phyloP scores from a whole-genome alignment of 305 asterid genomes.

The Fraxinus xanthoxyloides region DNA sequence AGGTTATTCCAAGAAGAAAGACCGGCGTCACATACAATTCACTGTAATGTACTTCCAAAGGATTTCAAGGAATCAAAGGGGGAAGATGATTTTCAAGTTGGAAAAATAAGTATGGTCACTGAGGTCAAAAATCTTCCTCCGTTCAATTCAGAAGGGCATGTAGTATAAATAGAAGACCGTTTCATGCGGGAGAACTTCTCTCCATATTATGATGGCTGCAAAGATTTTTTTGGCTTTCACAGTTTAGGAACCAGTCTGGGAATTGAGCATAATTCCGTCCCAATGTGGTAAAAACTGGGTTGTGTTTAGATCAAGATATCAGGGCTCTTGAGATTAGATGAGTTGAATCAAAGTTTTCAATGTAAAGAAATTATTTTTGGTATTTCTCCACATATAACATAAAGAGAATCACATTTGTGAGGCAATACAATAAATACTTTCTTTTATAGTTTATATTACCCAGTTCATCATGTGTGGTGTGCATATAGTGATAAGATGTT shows the following conservation, averaged over 20 bases:
- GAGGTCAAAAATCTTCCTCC: conserved; percentile 36
- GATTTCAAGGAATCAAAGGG: conserved; percentile 42
- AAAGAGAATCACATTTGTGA: neutral
- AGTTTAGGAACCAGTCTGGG: neutral
- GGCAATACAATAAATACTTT: neutral
- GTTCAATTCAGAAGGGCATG: conserved; percentile 44
- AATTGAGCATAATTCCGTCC: neutral
- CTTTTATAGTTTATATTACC: neutral
- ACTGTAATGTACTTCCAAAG: conserved; percentile 76
- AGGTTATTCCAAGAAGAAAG: conserved; percentile 90
- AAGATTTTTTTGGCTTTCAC: neutral
- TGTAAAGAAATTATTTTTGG: neutral
- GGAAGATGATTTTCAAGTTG: conserved; percentile 35
- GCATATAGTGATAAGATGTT: neutral
- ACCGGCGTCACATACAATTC: conserved; percentile 73
- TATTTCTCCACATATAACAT: neutral
- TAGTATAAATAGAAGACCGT: conserved; percentile 39
- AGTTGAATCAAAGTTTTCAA: neutral
- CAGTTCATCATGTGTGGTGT: neutral
- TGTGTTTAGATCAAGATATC: neutral
- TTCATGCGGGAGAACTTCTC: neutral
- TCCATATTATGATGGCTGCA: neutral
- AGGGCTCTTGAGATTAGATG: neutral
- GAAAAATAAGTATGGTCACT: conserved; percentile 59
- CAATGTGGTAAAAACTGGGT: neutral